Base-by-base conservation (phyloP, 805 yeast species). In the Yamadazyma sp. region DNA sequence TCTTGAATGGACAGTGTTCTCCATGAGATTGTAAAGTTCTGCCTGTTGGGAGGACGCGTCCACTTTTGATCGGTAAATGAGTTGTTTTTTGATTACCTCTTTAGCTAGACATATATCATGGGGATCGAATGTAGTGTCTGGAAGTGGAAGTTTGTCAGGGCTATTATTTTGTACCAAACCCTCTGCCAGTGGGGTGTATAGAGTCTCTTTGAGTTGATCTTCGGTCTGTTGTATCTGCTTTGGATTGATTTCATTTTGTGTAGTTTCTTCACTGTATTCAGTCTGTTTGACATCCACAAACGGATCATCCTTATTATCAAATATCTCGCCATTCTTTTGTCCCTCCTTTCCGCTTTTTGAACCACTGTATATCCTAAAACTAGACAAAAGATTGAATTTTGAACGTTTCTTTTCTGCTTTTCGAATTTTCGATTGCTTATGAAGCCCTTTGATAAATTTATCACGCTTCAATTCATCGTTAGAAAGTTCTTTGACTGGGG, bases 1-100 rank as follows among this genome's bases (percentile, higher is more conserved):
- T 19, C 76, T 72, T 43, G 77, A 77, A 16, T 67, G 62, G 1
- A 89, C 70, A 0, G 95, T 81, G 44, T 79, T 80, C 34, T 77
- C 77, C 35, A 90, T 54, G 47, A 86, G 56, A 9, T 65, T 61
- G 44, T 73, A 75, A 1, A 90, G 54, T 44, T 84, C 84, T 1
- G 61, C 44, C 43, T 66, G 67, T 28, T 71, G 59, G 36, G 1
- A 45, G 21, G 1, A 57, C 41, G 17, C 45, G 37, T 13, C 45
- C 6, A 41, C 52, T 52, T 21, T 42, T 43, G 37, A 57, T 52
- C 21, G 41, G 37, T 48, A 49, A 11, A 35, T 41, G 10, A 62
- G 39, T 38, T 63, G 66, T 1, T 49, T 27, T 15, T 43, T 30
- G 5, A 64, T 41, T 6, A 41, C 46, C 6, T 32, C 15, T 39